Percentiles rank a stretch among this genome's conserved stretches.
Conservation (phyloP, 805 yeast genomes). For the Yamadazyma sp. region DNA sequence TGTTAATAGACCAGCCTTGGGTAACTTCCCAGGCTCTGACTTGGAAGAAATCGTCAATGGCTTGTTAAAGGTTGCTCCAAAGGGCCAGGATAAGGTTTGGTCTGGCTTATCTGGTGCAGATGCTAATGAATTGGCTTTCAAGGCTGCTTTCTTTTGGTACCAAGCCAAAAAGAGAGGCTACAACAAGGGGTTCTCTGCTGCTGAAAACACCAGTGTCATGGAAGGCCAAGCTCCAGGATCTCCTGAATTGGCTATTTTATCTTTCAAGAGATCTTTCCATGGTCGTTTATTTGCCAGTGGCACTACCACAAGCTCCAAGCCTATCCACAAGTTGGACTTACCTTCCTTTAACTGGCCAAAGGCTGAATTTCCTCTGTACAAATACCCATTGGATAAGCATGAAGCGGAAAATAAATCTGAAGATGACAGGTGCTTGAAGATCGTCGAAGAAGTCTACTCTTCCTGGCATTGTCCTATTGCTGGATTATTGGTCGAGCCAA, state of each 20-base stretch:
- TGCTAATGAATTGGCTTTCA: conserved; percentile 86
- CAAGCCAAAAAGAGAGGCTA: conserved; percentile 68
- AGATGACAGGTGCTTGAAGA: conserved; percentile 76
- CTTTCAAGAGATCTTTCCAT: conserved; percentile 89
- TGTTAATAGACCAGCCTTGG: conserved; percentile 82
- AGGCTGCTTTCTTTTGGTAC: conserved; percentile 84
- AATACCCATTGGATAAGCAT: conserved; percentile 77
- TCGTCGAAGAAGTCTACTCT: conserved; percentile 68
- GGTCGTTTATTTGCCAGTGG: conserved; percentile 93
- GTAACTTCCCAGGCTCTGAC: conserved; percentile 75
- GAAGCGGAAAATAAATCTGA: conserved; percentile 66
- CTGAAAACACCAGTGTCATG: conserved; percentile 77
- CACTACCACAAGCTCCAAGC: conserved; percentile 90
- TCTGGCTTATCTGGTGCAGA: conserved; percentile 82
- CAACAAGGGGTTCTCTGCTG: conserved; percentile 55
- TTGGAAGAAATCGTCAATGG: conserved; percentile 54
- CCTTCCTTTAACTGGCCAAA: conserved; percentile 98
- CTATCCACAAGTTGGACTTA: conserved; percentile 88
- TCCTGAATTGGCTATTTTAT: conserved; percentile 80
- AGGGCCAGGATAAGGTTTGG: conserved; percentile 75
- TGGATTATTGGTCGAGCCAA: conserved; percentile 87
- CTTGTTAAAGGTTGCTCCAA: conserved; percentile 68
- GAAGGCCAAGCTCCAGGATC: conserved; percentile 82
- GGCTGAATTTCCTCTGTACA: conserved; percentile 84
- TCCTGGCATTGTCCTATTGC: conserved; percentile 79